Conservation (phyloP, 2,329 filamentous ascomycete genomes). For the Knufia fluminis region DNA sequence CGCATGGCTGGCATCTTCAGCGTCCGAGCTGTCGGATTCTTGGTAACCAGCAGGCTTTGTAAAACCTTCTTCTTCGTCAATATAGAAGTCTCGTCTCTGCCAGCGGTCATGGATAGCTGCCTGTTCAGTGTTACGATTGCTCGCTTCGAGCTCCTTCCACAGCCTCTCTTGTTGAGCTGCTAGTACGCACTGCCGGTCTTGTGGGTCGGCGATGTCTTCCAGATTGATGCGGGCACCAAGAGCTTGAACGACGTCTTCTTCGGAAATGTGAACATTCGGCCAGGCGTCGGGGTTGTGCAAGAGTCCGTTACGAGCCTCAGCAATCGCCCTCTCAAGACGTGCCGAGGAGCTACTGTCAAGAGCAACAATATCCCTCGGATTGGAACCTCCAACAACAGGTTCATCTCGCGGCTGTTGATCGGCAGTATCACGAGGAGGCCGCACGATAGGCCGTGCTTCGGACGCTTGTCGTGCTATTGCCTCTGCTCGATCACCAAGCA, state of each 20-base stretch:
- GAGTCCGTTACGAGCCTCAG: conserved; percentile 16
- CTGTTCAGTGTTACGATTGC: conserved; percentile 29
- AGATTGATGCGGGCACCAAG: conserved; percentile 34
- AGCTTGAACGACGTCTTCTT: conserved; percentile 33
- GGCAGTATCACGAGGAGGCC: not conserved
- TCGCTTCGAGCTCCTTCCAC: conserved; percentile 30
- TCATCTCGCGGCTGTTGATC: not conserved
- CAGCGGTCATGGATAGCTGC: conserved; percentile 58
- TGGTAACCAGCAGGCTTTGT: conserved; percentile 53
- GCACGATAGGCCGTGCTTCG: conserved; percentile 8
- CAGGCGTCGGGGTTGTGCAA: conserved; percentile 19
- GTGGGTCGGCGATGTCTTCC: conserved; percentile 34
- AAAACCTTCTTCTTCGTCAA: conserved; percentile 75
- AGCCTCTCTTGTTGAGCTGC: conserved; percentile 32
- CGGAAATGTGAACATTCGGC: conserved; percentile 12
- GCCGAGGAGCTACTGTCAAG: conserved; percentile 10
- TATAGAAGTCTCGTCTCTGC: conserved; percentile 69
- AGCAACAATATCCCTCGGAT: not conserved
- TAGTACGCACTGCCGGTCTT: conserved; percentile 33
- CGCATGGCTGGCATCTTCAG: conserved; percentile 26
- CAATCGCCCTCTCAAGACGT: not conserved
- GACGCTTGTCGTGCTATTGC: conserved; percentile 44
- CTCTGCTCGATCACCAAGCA: conserved; percentile 52
- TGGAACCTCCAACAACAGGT: not conserved
- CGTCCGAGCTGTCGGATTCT: conserved; percentile 31